A percentile compares a stretch with the other conserved stretches of the same genome.
These are phyloP conservation scores for Marchantia polymorpha DNA, from an alignment of 225 moss, liverwort and hornwort genomes.

Conservation along the genomic window DNA sequence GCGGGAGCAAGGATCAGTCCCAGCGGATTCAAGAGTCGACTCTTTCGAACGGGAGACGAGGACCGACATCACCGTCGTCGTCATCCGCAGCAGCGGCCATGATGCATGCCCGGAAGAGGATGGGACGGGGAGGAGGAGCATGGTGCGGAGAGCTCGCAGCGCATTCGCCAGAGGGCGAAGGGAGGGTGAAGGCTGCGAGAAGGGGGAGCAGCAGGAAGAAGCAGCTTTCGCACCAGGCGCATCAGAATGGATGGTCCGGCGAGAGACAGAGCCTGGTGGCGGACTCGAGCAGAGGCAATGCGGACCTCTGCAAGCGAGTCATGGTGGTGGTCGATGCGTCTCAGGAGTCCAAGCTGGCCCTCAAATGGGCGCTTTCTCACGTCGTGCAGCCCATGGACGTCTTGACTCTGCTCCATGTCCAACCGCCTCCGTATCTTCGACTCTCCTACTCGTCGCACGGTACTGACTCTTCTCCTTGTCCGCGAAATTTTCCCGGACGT, in stretches of 20 bases:
- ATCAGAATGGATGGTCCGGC: constrained; percentile 7
- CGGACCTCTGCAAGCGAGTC: constrained; percentile 24
- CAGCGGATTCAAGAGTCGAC: not conserved
- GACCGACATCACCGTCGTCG: not conserved
- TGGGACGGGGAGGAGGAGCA: constrained; percentile 18
- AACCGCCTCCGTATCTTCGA: constrained; percentile 23
- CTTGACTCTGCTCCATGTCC: constrained; percentile 41
- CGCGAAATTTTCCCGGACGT: not conserved
- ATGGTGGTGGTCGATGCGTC: constrained; percentile 45
- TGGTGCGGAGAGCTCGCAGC: constrained; percentile 39
- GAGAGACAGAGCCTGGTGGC: constrained; percentile 24
- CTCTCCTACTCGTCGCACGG: constrained; percentile 29
- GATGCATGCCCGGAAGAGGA: constrained; percentile 27
- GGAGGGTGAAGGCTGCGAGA: constrained; percentile 28
- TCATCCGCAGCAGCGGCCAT: not conserved
- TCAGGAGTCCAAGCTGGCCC: constrained; percentile 38
- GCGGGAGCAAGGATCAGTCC: not conserved
- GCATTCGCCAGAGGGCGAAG: constrained; percentile 37
- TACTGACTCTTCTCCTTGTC: not conserved
- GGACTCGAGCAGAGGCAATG: constrained; percentile 11
- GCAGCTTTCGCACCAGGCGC: constrained; percentile 9
- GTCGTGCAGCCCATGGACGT: constrained; percentile 44
- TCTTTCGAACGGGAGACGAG: not conserved
- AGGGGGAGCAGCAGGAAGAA: constrained; percentile 21
- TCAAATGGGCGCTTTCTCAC: constrained; percentile 45